phyloP scores from a whole-genome alignment of 169 alveolate species.

The Plasmodium sp. region DNA sequence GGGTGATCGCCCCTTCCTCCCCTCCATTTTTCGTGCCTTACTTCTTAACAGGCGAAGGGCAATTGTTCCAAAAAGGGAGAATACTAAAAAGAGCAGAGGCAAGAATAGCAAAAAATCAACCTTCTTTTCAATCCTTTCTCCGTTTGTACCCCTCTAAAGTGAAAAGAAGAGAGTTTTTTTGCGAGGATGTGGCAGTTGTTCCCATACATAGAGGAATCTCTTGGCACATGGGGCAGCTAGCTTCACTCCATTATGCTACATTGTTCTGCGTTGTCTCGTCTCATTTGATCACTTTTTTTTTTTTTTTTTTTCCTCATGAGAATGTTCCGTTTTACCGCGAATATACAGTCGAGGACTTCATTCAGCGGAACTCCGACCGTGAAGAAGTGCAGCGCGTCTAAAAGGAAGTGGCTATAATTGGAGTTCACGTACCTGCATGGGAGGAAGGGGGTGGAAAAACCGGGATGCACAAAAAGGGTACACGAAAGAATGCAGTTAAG shows the following conservation, averaged over 20 bases:
- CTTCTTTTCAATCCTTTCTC: constrained; percentile 40
- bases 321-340: background rate
- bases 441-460: background rate
- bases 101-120: constrained; percentile 26
- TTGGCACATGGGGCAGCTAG: background rate
- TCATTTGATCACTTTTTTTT: background rate
- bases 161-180: background rate
- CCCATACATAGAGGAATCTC: background rate
- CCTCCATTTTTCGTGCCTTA: background rate
- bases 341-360: constrained; percentile 52
- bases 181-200: background rate
- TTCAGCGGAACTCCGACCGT: constrained; percentile 49
- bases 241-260: background rate
- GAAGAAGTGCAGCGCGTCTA: constrained; percentile 24
- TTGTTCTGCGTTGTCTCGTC: background rate
- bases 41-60: background rate
- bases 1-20: background rate
- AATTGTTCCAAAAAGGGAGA: constrained; percentile 5
- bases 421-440: constrained; percentile 43
- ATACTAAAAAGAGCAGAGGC: constrained; percentile 11
- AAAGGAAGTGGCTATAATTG: constrained; percentile 11
- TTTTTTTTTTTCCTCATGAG: background rate
- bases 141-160: constrained; percentile 47
- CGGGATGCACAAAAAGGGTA: background rate
- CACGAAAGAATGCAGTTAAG: background rate